Conservation (phyloP, 331 rosid species). For the Acacia pycnantha region DNA sequence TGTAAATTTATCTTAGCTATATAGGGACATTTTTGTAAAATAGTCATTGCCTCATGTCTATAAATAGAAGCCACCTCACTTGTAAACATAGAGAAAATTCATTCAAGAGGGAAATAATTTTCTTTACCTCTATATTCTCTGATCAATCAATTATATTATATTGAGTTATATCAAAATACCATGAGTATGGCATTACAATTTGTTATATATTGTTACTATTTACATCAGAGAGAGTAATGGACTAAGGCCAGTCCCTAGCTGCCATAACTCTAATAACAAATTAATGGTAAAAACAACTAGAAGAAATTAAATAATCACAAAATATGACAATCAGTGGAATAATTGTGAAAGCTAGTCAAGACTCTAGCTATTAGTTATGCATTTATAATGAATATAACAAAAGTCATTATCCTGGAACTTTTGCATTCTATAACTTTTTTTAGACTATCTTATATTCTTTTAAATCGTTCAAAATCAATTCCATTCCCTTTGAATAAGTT, state of each 20-base stretch:
- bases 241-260: background rate
- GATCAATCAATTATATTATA: too few relatives aligned
- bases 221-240: background rate
- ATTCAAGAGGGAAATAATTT: too few relatives aligned
- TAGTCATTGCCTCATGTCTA: too few relatives aligned
- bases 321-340: background rate
- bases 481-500: conserved; percentile 10
- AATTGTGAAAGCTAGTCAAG: background rate
- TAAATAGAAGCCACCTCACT: too few relatives aligned
- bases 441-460: background rate
- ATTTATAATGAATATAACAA: background rate
- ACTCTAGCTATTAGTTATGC: background rate
- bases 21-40: too few relatives aligned
- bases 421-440: background rate
- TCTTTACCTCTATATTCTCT: too few relatives aligned
- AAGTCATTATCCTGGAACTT: background rate
- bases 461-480: background rate
- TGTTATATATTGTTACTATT: too few relatives aligned
- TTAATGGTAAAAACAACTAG: background rate
- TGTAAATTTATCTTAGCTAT: too few relatives aligned
- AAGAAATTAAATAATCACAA: background rate
- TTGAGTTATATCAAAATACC: too few relatives aligned
- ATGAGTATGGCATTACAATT: too few relatives aligned
- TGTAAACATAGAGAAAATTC: too few relatives aligned
- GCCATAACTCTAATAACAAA: background rate